Conservation (phyloP, 2,329 filamentous ascomycete genomes). For the Colletotrichum lini region DNA sequence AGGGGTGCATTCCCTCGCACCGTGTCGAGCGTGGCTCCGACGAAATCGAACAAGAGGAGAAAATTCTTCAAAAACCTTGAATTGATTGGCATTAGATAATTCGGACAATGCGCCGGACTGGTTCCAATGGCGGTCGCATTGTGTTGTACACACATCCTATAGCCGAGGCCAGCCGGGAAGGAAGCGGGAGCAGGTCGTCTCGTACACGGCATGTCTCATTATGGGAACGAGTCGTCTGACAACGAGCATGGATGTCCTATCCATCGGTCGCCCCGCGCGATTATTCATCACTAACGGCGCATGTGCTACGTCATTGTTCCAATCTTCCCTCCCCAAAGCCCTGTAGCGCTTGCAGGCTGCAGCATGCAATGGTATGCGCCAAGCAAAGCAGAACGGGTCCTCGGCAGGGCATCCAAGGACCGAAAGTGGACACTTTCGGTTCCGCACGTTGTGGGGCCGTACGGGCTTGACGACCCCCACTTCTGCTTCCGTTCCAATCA, state of each 20-base stretch:
- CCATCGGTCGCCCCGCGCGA: neutral
- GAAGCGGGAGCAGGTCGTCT: too few relatives aligned
- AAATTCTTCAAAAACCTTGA: slow-evolving; percentile 1
- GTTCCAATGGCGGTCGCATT: neutral
- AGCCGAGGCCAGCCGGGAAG: slow-evolving; percentile 19
- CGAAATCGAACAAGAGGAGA: neutral
- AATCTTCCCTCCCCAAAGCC: neutral
- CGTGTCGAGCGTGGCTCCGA: neutral
- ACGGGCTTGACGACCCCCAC: neutral
- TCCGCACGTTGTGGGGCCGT: neutral
- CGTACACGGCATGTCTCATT: neutral
- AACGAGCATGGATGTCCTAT: neutral
- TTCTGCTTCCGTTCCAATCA: slow-evolving; percentile 13
- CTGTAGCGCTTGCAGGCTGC: neutral
- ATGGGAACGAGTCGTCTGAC: slow-evolving; percentile 12
- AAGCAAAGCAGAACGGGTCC: slow-evolving; percentile 9
- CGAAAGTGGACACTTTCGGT: neutral
- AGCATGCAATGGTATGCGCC: neutral
- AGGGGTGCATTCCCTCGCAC: neutral
- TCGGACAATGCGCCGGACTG: neutral
- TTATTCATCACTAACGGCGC: slow-evolving; percentile 17
- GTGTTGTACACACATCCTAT: too few relatives aligned
- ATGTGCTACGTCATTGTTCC: slow-evolving; percentile 2
- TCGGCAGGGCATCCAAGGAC: slow-evolving; percentile 8
- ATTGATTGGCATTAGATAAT: slow-evolving; percentile 23